A percentile compares a stretch with the other conserved stretches of the same genome.
These are phyloP conservation scores for Gaertneriomyces semiglobifer DNA, from an alignment of 192 early-diverging fungal genomes.

Conservation along the genomic window DNA sequence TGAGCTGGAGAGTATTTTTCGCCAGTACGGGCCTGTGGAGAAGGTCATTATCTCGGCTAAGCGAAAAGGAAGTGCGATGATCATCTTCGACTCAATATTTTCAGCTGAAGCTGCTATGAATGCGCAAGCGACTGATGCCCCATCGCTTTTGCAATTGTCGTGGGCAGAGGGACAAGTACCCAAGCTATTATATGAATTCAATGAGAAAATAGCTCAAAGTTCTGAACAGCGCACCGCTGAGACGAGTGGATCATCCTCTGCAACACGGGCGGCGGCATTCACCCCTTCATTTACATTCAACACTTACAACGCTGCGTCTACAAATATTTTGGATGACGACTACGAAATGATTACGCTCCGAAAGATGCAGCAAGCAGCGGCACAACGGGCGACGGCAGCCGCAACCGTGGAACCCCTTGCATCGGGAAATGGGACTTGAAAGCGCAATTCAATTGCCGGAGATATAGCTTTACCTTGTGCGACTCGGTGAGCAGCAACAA, in stretches of 20 bases:
- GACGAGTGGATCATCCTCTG: background rate
- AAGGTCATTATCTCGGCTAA: slow-evolving; percentile 18
- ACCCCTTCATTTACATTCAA: background rate
- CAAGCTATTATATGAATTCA: no score
- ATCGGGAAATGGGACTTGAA: no score
- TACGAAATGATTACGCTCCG: slow-evolving; percentile 26
- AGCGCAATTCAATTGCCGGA: no score
- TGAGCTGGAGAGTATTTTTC: slow-evolving; percentile 11
- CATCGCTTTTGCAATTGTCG: background rate
- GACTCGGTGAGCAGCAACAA: no score
- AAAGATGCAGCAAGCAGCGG: slow-evolving; percentile 21
- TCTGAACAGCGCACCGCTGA: slow-evolving; percentile 2
- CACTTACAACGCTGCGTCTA: background rate
- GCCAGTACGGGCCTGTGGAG: slow-evolving; percentile 15
- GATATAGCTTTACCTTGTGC: no score
- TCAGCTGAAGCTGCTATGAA: no score
- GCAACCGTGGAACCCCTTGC: background rate
- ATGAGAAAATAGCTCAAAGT: background rate
- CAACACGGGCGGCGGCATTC: background rate
- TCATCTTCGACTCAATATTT: slow-evolving; percentile 17
- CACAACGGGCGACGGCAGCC: slow-evolving; percentile 3
- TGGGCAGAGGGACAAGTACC: slow-evolving; percentile 3
- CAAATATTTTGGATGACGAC: slow-evolving; percentile 19
- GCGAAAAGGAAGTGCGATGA: slow-evolving; percentile 21
- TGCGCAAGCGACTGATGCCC: no score